A percentile compares a stretch with the other conserved stretches of the same genome.
Conservation (phyloP, 2,329 filamentous ascomycete genomes). For the Raffaelea arxii region DNA sequence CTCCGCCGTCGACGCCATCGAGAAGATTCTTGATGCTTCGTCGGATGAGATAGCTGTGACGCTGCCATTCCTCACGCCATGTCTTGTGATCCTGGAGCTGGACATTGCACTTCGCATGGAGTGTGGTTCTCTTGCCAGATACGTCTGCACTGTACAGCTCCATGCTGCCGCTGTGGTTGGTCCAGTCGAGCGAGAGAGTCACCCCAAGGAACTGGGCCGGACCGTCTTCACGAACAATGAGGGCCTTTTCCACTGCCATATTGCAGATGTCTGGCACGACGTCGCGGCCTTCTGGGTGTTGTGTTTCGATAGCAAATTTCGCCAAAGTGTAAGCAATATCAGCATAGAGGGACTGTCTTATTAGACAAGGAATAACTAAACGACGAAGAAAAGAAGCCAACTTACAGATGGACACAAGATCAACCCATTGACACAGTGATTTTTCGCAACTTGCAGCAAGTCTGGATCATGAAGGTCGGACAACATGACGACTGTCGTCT, state of each 20-base stretch:
- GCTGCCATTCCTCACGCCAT: background rate
- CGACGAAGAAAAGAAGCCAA: background rate
- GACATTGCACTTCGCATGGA: background rate
- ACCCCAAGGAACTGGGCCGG: background rate
- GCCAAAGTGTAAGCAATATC: background rate
- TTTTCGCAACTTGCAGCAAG: background rate
- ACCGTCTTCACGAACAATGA: background rate
- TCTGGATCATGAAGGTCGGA: background rate
- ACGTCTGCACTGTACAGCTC: background rate
- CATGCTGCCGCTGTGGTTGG: background rate
- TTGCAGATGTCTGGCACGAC: background rate
- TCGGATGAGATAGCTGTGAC: background rate
- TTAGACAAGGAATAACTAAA: background rate
- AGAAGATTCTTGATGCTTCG: background rate
- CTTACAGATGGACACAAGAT: background rate
- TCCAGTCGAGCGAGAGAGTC: background rate
- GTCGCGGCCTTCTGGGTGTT: background rate
- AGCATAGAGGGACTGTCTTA: background rate
- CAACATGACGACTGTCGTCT: background rate
- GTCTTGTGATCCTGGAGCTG: background rate
- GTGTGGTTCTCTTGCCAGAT: background rate
- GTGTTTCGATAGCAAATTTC: background rate
- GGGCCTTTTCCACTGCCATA: background rate
- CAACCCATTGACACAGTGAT: background rate
- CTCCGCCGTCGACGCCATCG: conserved; percentile 1